Evolutionary conservation across 345 rosid genomes (phyloP).

Genomic region (Moringa oleifera): DNA sequence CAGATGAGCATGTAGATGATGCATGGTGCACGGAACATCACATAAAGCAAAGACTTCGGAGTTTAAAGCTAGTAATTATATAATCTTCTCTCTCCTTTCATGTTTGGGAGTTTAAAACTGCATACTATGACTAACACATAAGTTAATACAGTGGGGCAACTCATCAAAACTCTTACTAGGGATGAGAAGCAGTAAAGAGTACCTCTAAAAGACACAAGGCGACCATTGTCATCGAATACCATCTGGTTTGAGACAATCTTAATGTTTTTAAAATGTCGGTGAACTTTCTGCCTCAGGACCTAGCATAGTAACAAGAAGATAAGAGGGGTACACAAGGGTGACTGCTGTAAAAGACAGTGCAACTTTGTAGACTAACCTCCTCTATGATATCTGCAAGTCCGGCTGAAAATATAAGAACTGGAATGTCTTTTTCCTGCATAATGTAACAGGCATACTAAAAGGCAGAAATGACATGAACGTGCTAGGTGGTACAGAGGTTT

Average conservation of each 20-base stretch:
- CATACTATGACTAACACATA: not conserved
- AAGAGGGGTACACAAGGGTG: not conserved
- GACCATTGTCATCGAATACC: slow-evolving; percentile 58
- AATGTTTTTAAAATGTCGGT: slow-evolving; percentile 59
- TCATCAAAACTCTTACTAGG: no score
- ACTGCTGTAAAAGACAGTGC: not conserved
- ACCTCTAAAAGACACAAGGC: slow-evolving; percentile 79
- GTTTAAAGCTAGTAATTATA: no score
- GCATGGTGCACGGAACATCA: no score
- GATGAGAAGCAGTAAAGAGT: slow-evolving; percentile 5
- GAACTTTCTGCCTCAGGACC: slow-evolving; percentile 89
- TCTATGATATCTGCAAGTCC: slow-evolving; percentile 95
- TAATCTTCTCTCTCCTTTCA: no score
- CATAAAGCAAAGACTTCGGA: no score
- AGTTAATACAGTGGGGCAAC: no score
- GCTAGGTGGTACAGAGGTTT: not conserved
- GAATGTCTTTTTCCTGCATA: slow-evolving; percentile 64
- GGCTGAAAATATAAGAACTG: slow-evolving; percentile 85
- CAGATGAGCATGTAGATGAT: no score
- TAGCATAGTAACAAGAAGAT: slow-evolving; percentile 18
- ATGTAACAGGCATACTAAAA: not conserved
- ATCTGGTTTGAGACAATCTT: slow-evolving; percentile 79
- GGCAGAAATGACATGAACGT: not conserved
- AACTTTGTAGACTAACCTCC: slow-evolving; percentile 48
- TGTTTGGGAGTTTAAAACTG: no score